Conservation (phyloP, 2,329 filamentous ascomycete genomes). For the Proliferodiscus dingleyae region DNA sequence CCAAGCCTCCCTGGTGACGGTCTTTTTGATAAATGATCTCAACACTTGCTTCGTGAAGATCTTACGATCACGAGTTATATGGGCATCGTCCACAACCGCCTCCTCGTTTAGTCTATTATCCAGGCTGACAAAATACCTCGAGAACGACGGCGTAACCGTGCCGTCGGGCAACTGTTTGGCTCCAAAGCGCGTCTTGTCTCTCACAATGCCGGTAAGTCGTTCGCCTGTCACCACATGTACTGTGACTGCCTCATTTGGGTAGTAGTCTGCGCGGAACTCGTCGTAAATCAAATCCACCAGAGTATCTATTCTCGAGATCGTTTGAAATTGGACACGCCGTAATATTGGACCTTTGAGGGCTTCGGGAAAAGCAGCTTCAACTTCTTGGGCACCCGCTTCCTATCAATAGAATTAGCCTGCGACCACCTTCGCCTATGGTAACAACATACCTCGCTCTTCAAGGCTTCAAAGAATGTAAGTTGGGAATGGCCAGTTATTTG, state of each 20-base stretch:
- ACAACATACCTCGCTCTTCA: constrained; percentile 75
- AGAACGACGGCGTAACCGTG: constrained; percentile 63
- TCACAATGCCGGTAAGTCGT: constrained; percentile 66
- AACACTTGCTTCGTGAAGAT: constrained; percentile 93
- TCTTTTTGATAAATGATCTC: constrained; percentile 90
- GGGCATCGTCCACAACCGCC: constrained; percentile 71
- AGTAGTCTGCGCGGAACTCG: constrained; percentile 85
- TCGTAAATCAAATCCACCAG: constrained; percentile 64
- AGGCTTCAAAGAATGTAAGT: constrained; percentile 86
- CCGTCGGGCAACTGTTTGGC: constrained; percentile 61
- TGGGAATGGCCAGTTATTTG: constrained; percentile 92
- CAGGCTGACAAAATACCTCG: constrained; percentile 76
- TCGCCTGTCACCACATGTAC: constrained; percentile 67
- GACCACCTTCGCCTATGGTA: not conserved
- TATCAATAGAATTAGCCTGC: constrained; percentile 37
- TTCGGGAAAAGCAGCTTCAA: constrained; percentile 89
- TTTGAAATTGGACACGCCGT: constrained; percentile 86
- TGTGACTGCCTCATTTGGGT: constrained; percentile 79
- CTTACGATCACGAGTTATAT: constrained; percentile 82
- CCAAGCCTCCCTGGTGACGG: constrained; percentile 87
- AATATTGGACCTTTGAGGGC: constrained; percentile 86
- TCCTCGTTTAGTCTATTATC: constrained; percentile 65
- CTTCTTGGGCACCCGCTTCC: constrained; percentile 77
- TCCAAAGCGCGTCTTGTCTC: constrained; percentile 79
- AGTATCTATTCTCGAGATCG: constrained; percentile 82